Conservation (phyloP, 768 basidiomycete species). For the Naganishia vishniacii region DNA sequence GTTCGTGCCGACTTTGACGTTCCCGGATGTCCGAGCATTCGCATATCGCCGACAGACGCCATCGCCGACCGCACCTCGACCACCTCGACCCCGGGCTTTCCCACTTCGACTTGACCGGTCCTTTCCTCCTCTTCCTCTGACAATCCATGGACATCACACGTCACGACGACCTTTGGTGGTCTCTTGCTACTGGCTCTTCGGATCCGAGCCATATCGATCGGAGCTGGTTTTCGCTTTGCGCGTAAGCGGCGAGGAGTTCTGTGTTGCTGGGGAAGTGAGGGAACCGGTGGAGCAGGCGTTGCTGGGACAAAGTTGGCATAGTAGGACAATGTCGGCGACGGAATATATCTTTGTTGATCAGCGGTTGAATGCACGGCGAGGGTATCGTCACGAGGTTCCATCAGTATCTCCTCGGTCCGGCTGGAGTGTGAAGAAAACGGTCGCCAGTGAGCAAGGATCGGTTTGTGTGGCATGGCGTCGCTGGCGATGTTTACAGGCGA, state of each 20-base stretch:
- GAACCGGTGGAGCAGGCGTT: slow-evolving; percentile 21
- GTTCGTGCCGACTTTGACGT: not conserved
- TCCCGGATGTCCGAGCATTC: not conserved
- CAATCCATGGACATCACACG: not conserved
- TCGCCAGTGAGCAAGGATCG: not conserved
- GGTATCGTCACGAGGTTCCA: too few species aligned
- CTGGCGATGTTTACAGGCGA: not conserved
- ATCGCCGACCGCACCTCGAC: slow-evolving; percentile 1
- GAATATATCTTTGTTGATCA: slow-evolving; percentile 2
- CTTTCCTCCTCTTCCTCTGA: slow-evolving; percentile 2
- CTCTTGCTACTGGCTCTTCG: not conserved
- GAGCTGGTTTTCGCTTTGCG: not conserved
- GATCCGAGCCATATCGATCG: slow-evolving; percentile 10
- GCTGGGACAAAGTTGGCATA: slow-evolving; percentile 21
- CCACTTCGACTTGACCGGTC: not conserved
- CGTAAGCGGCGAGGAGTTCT: not conserved
- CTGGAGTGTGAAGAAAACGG: not conserved
- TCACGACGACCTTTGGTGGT: slow-evolving; percentile 12
- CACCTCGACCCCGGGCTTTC: not conserved
- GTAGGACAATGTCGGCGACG: slow-evolving; percentile 24
- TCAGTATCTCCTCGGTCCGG: not conserved
- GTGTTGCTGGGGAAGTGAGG: not conserved
- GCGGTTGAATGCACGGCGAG: not conserved
- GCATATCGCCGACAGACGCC: slow-evolving; percentile 9
- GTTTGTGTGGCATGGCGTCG: not conserved